phyloP scores from a whole-genome alignment of 2,329 filamentous ascomycete species.

The Pyricularia grisea region DNA sequence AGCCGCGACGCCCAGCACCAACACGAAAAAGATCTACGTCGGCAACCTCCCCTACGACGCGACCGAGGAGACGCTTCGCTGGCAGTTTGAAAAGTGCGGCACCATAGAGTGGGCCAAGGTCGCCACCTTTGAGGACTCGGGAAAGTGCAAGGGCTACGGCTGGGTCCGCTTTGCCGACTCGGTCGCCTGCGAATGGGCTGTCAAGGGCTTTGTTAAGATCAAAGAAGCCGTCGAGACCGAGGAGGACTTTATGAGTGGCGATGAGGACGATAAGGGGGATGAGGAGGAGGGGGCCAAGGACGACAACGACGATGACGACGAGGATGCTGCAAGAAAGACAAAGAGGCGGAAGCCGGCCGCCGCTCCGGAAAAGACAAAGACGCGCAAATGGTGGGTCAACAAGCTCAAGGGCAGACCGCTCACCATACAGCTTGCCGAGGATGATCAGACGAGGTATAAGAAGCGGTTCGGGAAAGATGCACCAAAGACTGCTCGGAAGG shows the following conservation, averaged over 20 bases:
- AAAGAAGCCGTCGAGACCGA: constrained; percentile 55
- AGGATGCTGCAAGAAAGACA: constrained; percentile 6
- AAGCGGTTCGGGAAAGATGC: constrained; percentile 80
- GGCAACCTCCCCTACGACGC: constrained; percentile 80
- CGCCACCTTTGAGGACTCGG: constrained; percentile 91
- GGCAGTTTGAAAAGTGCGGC: constrained; percentile 81
- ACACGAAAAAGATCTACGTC: constrained; percentile 72
- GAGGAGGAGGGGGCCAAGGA: constrained; percentile 20
- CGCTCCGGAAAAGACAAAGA: constrained; percentile 32
- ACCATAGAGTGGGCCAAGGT: constrained; percentile 74
- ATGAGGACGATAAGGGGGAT: constrained; percentile 31
- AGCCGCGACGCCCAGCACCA: constrained; percentile 23
- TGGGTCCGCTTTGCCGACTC: constrained; percentile 81
- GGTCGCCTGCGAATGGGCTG: constrained; percentile 64
- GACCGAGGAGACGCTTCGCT: constrained; percentile 68
- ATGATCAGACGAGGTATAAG: constrained; percentile 80
- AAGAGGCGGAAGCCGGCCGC: constrained; percentile 24
- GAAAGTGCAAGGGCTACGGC: constrained; percentile 95
- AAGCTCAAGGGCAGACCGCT: constrained; percentile 69
- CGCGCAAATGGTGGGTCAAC: constrained; percentile 76
- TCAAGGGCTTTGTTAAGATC: constrained; percentile 72
- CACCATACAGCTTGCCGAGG: constrained; percentile 89
- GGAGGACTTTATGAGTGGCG: constrained; percentile 45
- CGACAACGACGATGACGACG: constrained; percentile 15
- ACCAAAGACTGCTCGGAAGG: constrained; percentile 25